These are phyloP conservation scores for Penicillium occitanis DNA, from an alignment of 2,329 filamentous ascomycete species.

Conservation along the genomic window DNA sequence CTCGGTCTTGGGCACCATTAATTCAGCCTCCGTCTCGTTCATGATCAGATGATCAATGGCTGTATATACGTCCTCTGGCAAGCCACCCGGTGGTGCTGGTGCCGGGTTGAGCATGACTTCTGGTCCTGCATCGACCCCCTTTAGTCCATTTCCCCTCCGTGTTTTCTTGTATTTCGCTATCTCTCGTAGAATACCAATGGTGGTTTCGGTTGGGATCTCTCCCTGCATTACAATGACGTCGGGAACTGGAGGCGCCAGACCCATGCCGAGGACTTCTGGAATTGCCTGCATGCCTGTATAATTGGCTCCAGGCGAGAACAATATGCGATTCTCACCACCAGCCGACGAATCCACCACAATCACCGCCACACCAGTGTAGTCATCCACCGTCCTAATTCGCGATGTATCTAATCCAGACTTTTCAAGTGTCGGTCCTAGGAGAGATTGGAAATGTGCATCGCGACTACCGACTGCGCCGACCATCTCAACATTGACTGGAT, in stretches of 20 bases:
- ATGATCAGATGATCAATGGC: slow-evolving; percentile 77
- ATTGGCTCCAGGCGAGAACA: slow-evolving; percentile 72
- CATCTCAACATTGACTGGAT: slow-evolving; percentile 61
- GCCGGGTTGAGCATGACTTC: slow-evolving; percentile 83
- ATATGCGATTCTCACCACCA: slow-evolving; percentile 71
- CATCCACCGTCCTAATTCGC: slow-evolving; percentile 51
- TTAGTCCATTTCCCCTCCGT: slow-evolving; percentile 43
- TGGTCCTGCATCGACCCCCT: slow-evolving; percentile 44
- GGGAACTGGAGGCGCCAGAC: slow-evolving; percentile 47
- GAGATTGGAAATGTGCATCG: slow-evolving; percentile 62
- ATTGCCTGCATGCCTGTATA: slow-evolving; percentile 45
- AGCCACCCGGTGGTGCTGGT: slow-evolving; percentile 70
- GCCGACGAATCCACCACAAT: slow-evolving; percentile 73
- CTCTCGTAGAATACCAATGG: slow-evolving; percentile 58
- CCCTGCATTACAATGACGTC: slow-evolving; percentile 73
- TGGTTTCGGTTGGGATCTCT: slow-evolving; percentile 69
- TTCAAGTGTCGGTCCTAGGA: slow-evolving; percentile 60
- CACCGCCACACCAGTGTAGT: slow-evolving; percentile 68
- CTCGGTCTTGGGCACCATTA: slow-evolving; percentile 60
- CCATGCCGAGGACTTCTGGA: slow-evolving; percentile 39
- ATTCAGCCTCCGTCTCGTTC: slow-evolving; percentile 84
- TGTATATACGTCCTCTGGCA: slow-evolving; percentile 66
- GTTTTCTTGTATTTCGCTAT: slow-evolving; percentile 38
- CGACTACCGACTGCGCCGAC: slow-evolving; percentile 66
- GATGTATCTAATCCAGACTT: slow-evolving; percentile 62